Evolutionary conservation across 176 grass and related monocot species (phyloP), one percentile per base, ranked within the genome.

Genomic region (Bromus sterilis): DNA sequence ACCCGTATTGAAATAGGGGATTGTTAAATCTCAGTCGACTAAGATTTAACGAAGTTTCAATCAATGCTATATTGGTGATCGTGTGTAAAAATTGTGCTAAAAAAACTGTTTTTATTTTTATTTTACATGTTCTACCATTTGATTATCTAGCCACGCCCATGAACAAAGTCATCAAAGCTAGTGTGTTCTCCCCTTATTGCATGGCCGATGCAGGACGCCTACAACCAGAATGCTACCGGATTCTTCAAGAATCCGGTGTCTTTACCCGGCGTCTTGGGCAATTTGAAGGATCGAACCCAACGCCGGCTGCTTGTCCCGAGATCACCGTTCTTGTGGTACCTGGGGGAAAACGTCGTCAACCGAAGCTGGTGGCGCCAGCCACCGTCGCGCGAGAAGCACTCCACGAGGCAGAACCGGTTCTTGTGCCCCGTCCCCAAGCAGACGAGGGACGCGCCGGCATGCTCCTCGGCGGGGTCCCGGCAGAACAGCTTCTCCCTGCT

Each of bases 381-480:
- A 15, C 59, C 41, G 3, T 20, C 21, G 0, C 36, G 0, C 0
- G 25, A 33, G 11, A 69, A 2, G 62, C 35, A 77, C 62, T 77
- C 25, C 82, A 84, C 74, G 26, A 84, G 73, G 28, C 61, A 84
- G 48, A 67, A 58, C 20, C 9, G 51, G 24, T 62, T 69, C 7
- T 18, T 84, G 26, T 10, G 2, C 5, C 34, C 61, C 68, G 32
- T 48, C 28, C 70, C 56, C 23, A 83, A 2, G 16, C 43, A 44
- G 46, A 77, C 48, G 5, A 77, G 61, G 61, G 73, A 58, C 8
- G 62, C 28, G 20, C 82, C 74, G 0, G 41, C 4, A 1, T 69
- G 63, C 36, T 34, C 44, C 74, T 69, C 62, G 13, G 5, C 8
- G 0, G 48, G 28, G 46, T 68, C 82, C 7, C 11, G 9, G 1